These are phyloP conservation scores for Rhododendron griersonianum DNA, from an alignment of 148 eudicot species.

Conservation along the genomic window DNA sequence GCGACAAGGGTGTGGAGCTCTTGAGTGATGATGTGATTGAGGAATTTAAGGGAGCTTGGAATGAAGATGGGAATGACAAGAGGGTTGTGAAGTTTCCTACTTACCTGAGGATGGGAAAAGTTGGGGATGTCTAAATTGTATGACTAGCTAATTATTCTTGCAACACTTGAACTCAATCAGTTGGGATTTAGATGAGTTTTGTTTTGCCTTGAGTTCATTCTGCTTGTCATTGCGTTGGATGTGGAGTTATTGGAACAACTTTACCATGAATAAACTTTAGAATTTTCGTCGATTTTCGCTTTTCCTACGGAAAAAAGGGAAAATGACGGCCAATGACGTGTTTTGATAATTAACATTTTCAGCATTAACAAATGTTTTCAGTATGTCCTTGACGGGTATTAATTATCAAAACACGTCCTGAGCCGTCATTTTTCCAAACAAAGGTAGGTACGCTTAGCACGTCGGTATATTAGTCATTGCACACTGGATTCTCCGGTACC, in stretches of 20 bases:
- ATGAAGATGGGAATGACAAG: slow-evolving; percentile 30
- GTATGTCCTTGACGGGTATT: no score
- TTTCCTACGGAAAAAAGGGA: no score
- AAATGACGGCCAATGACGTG: no score
- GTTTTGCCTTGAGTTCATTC: background rate
- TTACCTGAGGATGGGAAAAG: slow-evolving; percentile 67
- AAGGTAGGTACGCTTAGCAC: no score
- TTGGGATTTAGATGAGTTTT: background rate
- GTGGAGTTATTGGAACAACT: background rate
- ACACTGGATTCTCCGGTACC: no score
- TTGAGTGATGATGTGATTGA: slow-evolving; percentile 42
- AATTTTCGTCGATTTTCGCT: no score
- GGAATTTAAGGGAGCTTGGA: slow-evolving; percentile 55
- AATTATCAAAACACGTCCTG: no score
- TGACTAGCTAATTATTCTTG: background rate
- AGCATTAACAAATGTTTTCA: no score
- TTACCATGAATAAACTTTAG: background rate
- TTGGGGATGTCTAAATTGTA: slow-evolving; percentile 22
- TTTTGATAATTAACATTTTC: no score
- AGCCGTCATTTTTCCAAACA: no score
- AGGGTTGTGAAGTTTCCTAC: slow-evolving; percentile 44
- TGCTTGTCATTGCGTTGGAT: background rate
- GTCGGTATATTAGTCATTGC: no score
- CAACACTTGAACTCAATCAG: background rate
- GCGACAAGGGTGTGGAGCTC: slow-evolving; percentile 67